A percentile compares a stretch with the other conserved stretches of the same genome.
Conservation (phyloP, 352 stramenopile species). For the Aphanomyces invadans region DNA sequence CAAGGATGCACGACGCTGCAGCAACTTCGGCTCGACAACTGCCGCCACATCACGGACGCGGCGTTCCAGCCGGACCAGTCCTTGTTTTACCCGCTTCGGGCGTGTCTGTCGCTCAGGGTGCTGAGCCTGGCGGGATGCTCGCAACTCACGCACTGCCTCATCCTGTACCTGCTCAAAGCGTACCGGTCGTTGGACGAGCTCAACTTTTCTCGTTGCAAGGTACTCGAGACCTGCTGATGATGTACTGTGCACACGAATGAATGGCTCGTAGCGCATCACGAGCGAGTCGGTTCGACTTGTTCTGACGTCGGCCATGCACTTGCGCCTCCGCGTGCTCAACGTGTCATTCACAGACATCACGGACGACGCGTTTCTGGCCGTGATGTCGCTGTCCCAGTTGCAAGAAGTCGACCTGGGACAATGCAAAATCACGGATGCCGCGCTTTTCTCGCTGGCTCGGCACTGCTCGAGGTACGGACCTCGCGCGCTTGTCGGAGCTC, state of each 20-base stretch:
- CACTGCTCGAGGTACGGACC: constrained; percentile 39
- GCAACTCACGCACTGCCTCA: constrained; percentile 66
- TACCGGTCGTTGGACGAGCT: constrained; percentile 68
- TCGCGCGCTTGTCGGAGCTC: background rate
- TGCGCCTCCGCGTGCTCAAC: constrained; percentile 33
- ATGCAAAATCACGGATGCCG: constrained; percentile 57
- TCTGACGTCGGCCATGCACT: constrained; percentile 41
- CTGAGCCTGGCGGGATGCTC: constrained; percentile 77
- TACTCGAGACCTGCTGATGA: constrained; percentile 21
- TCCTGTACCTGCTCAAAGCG: constrained; percentile 70
- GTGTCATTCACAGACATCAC: constrained; percentile 65
- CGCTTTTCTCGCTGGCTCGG: constrained; percentile 50
- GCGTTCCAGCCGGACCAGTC: constrained; percentile 80
- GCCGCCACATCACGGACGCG: constrained; percentile 78
- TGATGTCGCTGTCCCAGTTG: constrained; percentile 17
- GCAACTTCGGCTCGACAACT: constrained; percentile 74
- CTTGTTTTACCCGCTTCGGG: constrained; percentile 53
- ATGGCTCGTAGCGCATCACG: constrained; percentile 44
- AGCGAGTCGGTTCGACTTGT: constrained; percentile 66
- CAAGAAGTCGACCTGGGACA: constrained; percentile 59
- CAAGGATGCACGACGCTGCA: constrained; percentile 70
- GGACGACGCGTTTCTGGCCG: constrained; percentile 13
- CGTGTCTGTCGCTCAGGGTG: constrained; percentile 63
- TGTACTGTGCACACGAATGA: background rate
- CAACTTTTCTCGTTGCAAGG: constrained; percentile 78